Evolutionary conservation across 805 yeast genomes (phyloP), one percentile per base, ranked within the genome.

Genomic region (Schizosaccharomyces octosporus): DNA sequence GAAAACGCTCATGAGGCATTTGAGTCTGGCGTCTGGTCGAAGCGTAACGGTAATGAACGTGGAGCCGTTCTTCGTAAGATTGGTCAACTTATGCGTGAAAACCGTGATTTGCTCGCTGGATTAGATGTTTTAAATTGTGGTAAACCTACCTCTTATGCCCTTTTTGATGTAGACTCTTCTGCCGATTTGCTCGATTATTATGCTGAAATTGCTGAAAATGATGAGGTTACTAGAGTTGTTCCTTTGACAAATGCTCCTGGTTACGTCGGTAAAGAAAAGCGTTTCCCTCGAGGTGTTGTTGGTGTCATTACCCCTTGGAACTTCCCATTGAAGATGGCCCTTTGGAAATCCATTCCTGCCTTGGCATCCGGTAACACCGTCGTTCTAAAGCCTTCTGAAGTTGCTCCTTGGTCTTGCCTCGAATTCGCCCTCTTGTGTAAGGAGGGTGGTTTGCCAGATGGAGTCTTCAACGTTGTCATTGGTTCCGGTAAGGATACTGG

Each of bases 321-420:
- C 72, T 82, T 80, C 69, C 86, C 87, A 39, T 70, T 82, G 66
- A 62, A 64, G 81, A 59, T 65, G 11, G 61, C 66, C 4, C 39
- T 65, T n/a, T 85, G 93, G 93, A 84, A 85, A 71, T 74, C 85
- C 68, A 87, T 85, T 32, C 90, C 90, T 27, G 93, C 94, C 9
- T 72, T 85, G 65, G 87, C 89, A 54, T 83, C 86, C 61, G 93
- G 93, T 62, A 84, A 85, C 71, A 77, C 80, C 15, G 78, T 83
- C 58, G 80, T 85, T 57, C 77, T 85, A 70, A 85, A 85, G 71
- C 78, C 87, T 2, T 82, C 87, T 62, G 93, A 85, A 72, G 73
- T 81, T 65, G 84, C 90, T 5, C 93, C 93, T 13, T 75, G 85
- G 66, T 80, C 87, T 31, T 74, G 83, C 65, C 77, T 84, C 65